These are phyloP conservation scores for Clavispora fructus DNA, from an alignment of 805 yeast genomes.

Conservation along the genomic window DNA sequence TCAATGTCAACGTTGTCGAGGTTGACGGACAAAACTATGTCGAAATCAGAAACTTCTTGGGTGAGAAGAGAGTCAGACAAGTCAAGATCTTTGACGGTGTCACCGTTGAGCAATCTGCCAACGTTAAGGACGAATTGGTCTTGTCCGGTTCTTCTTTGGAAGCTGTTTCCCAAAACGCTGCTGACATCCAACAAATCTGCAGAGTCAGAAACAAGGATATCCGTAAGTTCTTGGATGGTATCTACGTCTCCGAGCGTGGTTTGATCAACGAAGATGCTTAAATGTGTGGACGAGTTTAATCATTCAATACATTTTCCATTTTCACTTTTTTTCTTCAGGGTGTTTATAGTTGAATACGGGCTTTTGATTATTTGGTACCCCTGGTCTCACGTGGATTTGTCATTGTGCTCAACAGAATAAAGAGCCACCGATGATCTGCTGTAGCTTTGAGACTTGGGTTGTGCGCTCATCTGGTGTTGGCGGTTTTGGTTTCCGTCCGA, in stretches of 20 bases:
- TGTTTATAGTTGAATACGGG: conserved; percentile 26
- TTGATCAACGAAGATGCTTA: conserved; percentile 62
- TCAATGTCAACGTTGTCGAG: conserved; percentile 89
- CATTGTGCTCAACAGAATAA: conserved; percentile 36
- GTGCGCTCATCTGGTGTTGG: not conserved
- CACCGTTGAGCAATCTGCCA: conserved; percentile 69
- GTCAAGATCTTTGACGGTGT: conserved; percentile 89
- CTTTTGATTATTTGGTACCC: conserved; percentile 18
- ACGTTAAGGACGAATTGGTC: conserved; percentile 91
- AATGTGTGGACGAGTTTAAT: conserved; percentile 2
- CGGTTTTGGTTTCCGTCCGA: not conserved
- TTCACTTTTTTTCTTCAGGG: conserved; percentile 14
- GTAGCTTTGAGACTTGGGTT: conserved; percentile 14
- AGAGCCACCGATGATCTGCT: conserved; percentile 46
- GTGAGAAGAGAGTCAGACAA: conserved; percentile 95
- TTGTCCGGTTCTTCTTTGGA: conserved; percentile 94
- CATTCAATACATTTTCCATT: conserved; percentile 19
- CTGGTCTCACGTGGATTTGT: conserved; percentile 27
- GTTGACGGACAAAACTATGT: conserved; percentile 68
- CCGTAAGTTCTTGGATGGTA: conserved; percentile 99
- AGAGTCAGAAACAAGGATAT: conserved; percentile 99
- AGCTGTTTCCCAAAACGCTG: conserved; percentile 97
- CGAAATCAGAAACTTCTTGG: conserved; percentile 99
- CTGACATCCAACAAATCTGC: conserved; percentile 96
- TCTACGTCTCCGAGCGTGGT: conserved; percentile 96